Percentiles rank a stretch among this genome's conserved stretches.
phyloP scores from a whole-genome alignment of 345 rosid species.

The Chamaenerion angustifolium region DNA sequence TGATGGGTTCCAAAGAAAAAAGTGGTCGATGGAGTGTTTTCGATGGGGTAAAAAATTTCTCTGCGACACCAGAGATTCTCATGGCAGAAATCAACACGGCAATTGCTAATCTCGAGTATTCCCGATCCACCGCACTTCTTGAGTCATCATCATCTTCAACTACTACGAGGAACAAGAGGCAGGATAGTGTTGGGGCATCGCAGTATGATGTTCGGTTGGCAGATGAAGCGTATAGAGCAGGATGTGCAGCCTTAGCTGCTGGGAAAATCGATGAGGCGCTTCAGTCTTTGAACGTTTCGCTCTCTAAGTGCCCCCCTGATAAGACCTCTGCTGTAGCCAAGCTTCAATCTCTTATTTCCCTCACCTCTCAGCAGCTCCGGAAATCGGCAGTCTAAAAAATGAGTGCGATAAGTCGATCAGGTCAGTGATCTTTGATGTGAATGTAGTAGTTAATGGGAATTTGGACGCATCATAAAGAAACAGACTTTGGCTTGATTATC shows the following conservation, averaged over 20 bases:
- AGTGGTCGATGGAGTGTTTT: conserved; percentile 28
- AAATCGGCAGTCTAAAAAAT: conserved; percentile 1
- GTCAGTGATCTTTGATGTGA: too few relatives aligned
- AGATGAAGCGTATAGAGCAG: conserved; percentile 52
- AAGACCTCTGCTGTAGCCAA: conserved; percentile 43
- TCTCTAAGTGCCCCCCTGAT: conserved; percentile 35
- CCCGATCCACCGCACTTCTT: conserved; percentile 29
- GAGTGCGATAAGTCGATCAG: too few relatives aligned
- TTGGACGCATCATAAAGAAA: too few relatives aligned
- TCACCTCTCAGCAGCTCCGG: conserved; percentile 25
- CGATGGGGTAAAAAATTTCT: conserved; percentile 28
- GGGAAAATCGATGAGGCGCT: conserved; percentile 62
- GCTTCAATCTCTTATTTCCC: conserved; percentile 41
- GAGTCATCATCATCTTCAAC: conserved; percentile 21
- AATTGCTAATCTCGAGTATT: conserved; percentile 36
- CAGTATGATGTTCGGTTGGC: conserved; percentile 37
- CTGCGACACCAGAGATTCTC: conserved; percentile 41
- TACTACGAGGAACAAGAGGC: conserved; percentile 5
- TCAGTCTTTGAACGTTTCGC: conserved; percentile 35
- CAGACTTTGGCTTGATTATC: too few relatives aligned
- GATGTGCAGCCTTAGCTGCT: conserved; percentile 53
- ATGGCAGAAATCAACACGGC: conserved; percentile 55
- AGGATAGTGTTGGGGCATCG: conserved; percentile 7
- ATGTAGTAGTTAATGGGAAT: too few relatives aligned
- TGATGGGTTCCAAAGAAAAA: conserved; percentile 31